A percentile compares a stretch with the other conserved stretches of the same genome.
Conservation (phyloP, 1,284 basidiomycete species). For the Tetrapyrgos nigripes region DNA sequence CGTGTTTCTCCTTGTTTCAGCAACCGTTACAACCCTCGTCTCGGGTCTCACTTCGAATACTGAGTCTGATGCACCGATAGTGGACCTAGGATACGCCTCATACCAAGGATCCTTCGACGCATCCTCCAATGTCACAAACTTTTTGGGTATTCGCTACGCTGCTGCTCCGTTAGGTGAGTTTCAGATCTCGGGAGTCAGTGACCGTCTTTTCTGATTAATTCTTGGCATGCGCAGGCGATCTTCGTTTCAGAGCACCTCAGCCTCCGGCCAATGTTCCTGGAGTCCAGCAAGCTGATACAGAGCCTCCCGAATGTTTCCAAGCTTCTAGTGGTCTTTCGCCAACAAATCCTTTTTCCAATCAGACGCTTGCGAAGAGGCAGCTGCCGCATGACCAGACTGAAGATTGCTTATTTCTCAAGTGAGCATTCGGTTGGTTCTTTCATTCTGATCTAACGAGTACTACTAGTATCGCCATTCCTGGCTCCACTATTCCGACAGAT, state of each 20-base stretch:
- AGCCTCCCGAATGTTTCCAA: slow-evolving; percentile 46
- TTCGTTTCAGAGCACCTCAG: slow-evolving; percentile 14
- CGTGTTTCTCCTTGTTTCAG: too few species aligned
- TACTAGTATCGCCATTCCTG: slow-evolving; percentile 18
- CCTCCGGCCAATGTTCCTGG: slow-evolving; percentile 11
- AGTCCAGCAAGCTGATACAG: slow-evolving; percentile 26
- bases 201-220: neutral
- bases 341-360: slow-evolving; percentile 28
- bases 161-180: slow-evolving; percentile 9
- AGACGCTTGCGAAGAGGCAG: neutral
- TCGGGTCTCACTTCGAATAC: neutral
- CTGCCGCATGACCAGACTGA: slow-evolving; percentile 10
- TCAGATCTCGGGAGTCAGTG: too few species aligned
- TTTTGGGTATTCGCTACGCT: slow-evolving; percentile 17
- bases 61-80: neutral
- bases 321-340: slow-evolving; percentile 43
- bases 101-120: slow-evolving; percentile 11
- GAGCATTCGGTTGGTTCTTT: neutral
- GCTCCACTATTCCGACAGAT: slow-evolving; percentile 2
- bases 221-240: neutral
- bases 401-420: slow-evolving; percentile 30
- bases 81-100: slow-evolving; percentile 16
- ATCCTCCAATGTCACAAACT: slow-evolving; percentile 5
- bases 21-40: too few species aligned
- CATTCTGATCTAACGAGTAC: neutral